Conservation (phyloP, 1,284 basidiomycete species). For the Melampsora americana region DNA sequence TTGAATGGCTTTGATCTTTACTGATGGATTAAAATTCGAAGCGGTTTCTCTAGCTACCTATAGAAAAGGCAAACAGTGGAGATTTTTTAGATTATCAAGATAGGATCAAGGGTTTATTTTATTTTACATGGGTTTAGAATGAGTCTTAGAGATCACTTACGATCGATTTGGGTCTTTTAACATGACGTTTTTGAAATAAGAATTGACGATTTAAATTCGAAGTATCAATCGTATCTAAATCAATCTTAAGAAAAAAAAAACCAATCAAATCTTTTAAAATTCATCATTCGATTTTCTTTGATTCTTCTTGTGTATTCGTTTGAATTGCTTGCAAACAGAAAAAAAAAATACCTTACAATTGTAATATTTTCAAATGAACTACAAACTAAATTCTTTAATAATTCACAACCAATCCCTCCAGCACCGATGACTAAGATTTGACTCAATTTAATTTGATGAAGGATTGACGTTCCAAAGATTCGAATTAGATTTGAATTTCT, state of each 20-base stretch:
- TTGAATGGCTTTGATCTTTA: slow-evolving; percentile 81
- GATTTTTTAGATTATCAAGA: not conserved
- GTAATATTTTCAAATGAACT: slow-evolving; percentile 90
- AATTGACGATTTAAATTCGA: slow-evolving; percentile 98
- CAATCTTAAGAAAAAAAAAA: too few species aligned
- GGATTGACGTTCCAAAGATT: slow-evolving; percentile 23
- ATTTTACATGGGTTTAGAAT: too few species aligned
- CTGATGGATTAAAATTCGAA: slow-evolving; percentile 83
- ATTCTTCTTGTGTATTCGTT: too few species aligned
- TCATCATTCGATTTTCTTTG: too few species aligned
- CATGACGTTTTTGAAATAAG: slow-evolving; percentile 93
- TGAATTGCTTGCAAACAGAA: too few species aligned
- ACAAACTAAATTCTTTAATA: slow-evolving; percentile 91
- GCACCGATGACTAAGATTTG: slow-evolving; percentile 88
- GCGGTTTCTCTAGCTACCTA: slow-evolving; percentile 86
- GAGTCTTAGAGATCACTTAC: slow-evolving; percentile 56
- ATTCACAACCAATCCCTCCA: slow-evolving; percentile 95
- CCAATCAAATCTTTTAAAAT: too few species aligned
- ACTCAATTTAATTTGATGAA: slow-evolving; percentile 55
- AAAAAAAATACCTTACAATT: too few species aligned
- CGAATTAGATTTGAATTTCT: too few species aligned
- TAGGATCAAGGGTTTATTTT: too few species aligned
- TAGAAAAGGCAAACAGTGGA: not conserved
- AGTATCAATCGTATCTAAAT: slow-evolving; percentile 97
- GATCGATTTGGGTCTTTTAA: slow-evolving; percentile 91